Percentiles rank a stretch among this genome's conserved stretches.
Evolutionary conservation across 2,329 filamentous ascomycete genomes (phyloP).

Genomic region (Ophiostoma novo-ulmi): DNA sequence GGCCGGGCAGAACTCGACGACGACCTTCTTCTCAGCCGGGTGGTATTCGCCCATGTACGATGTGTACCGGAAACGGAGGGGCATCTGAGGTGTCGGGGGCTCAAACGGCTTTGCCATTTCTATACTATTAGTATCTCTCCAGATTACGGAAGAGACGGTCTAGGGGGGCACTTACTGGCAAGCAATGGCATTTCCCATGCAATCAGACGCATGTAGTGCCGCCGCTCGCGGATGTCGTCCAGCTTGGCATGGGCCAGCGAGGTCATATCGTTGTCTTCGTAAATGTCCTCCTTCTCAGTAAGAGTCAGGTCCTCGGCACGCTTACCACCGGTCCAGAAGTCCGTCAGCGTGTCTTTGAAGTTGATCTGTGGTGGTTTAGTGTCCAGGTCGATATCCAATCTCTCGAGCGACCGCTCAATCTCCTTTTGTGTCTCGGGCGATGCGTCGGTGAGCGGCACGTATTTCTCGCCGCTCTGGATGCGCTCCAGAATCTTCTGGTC

Average conservation of each 20-base stretch:
- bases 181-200: slow-evolving; percentile 96
- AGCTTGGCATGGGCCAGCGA: slow-evolving; percentile 79
- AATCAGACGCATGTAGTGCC: slow-evolving; percentile 79
- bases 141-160: slow-evolving; percentile 26
- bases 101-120: slow-evolving; percentile 78
- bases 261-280: slow-evolving; percentile 78
- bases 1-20: slow-evolving; percentile 75
- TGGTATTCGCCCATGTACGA: slow-evolving; percentile 93
- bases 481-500: background rate
- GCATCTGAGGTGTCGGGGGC: slow-evolving; percentile 60
- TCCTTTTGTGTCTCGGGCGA: slow-evolving; percentile 4
- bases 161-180: slow-evolving; percentile 56
- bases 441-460: background rate
- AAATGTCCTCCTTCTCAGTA: slow-evolving; percentile 49
- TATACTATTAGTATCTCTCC: slow-evolving; percentile 35
- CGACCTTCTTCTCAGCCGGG: slow-evolving; percentile 87
- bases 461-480: slow-evolving; percentile 8
- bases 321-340: slow-evolving; percentile 43
- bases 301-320: slow-evolving; percentile 8
- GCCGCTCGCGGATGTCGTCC: slow-evolving; percentile 79
- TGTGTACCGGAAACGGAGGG: slow-evolving; percentile 92
- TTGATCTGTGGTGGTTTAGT: background rate
- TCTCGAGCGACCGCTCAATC: background rate
- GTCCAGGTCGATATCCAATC: slow-evolving; percentile 6
- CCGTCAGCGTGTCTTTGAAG: slow-evolving; percentile 1